Base-by-base conservation (phyloP, 2,329 filamentous ascomycete genomes). In the Chrysosporium keratinophilum region DNA sequence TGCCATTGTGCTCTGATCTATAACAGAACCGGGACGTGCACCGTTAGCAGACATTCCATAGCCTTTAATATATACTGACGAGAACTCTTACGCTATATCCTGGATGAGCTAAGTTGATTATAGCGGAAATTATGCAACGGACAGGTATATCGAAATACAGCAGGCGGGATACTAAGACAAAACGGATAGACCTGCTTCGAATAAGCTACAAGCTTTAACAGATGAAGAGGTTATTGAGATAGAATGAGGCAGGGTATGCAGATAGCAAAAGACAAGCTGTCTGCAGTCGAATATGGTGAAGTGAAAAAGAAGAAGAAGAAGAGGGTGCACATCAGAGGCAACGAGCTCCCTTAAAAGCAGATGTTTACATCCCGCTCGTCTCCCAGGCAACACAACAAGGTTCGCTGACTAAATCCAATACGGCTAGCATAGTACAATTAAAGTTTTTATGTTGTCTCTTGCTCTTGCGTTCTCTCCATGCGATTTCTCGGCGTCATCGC, bases 1-100 rank as follows among this genome's bases (percentile, higher is more conserved):
- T 69, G 91, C 88, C 91, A 97, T 97, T 69, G 34, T 37, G 28
- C 12, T 33, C 19, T 37, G 15, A 3, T 33, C 19, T 43, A 1
- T 14, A 19, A 35, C 28, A 45, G 5, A 40, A 14, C 12, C 11
- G 33, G 12, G 33, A 17, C 23, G 3, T 28, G 23, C 23, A 28
- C 23, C 7, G 23, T 39, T 20, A 28, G 19, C 20, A 31, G 1
- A 17, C 23, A 11, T 1, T 28, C 46, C 17, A 28, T 28, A 28
- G 3, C 23, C 23, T 3, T 7, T 7, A 28, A 7, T 7, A 28
- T 4, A 4, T 7, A 28, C 23, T 4, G 23, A 28, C 7, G 23
- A 28, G 23, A 3, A 28, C 23, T 7, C 23, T 4, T 28, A 28
- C 23, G 7, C 3, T 28, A 28, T 28, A 28, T 28, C 7, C 23